Base-by-base conservation (phyloP, 2,329 filamentous ascomycete species). In the Pestalotiopsis sp. region DNA sequence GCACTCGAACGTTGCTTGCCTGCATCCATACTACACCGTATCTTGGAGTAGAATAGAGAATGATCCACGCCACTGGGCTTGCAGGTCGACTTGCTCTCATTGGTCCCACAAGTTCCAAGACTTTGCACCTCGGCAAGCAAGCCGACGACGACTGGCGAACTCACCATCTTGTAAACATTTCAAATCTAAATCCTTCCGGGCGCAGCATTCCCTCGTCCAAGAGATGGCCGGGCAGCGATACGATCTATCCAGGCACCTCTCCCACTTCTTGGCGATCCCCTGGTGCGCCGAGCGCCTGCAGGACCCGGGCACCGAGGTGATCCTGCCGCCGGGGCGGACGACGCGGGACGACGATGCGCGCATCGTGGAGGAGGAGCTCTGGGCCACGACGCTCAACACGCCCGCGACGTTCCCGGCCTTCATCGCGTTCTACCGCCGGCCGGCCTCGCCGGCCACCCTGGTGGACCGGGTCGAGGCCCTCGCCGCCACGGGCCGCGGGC, bases 401-500 rank as follows among this genome's bases (percentile, higher is more conserved):
- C 52, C 25, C 12, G 52, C 27, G 20, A 66, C 64, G 20, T 38
- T 66, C 4, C 31, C 64, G 7, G 52, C 41, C 2, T 66, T 66
- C 14, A 3, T 66, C 23, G 52, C 52, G 4, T 57, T 58, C 20
- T 66, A 66, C 45, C 41, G 31, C 45, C 27, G 52, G 14, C 64
- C 64, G 13, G 1, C n/a, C 23, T 14, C 27, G 4, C 5, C 40
- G 11, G 20, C 40, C 2, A 49, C 6, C 9, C 4, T 14, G 2
- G 69, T 82, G 2, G 67, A 72, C n/a, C 74, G 79, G 45, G 17
- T 81, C 60, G 77, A 78, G 36, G 73, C 72, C 1, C 74, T 84
- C 41, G 59, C 82, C 4, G 78, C 76, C 13, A 78, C 91, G 1
- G 88, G 86, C 1, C 73, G 80, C 12, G 84, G 83, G 20, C 72